phyloP scores from a whole-genome alignment of 768 basidiomycete species.

The Termitomyces sp. region DNA sequence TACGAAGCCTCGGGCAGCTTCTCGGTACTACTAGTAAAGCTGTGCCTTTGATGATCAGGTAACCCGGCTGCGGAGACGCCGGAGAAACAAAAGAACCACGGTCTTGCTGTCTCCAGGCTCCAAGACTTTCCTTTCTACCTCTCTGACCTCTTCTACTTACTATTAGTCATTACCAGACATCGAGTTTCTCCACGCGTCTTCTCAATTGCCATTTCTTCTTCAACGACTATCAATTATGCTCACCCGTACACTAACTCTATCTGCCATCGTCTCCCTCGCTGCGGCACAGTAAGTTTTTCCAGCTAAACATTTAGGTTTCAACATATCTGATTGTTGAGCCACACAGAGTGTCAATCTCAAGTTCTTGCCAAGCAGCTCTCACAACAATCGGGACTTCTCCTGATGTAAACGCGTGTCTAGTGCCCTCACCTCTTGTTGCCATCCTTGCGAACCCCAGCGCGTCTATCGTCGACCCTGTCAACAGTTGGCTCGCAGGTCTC shows the following conservation, averaged over 20 bases:
- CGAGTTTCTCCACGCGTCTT: background rate
- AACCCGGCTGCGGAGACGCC: background rate
- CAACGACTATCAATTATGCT: conserved; percentile 8
- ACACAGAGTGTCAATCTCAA: conserved; percentile 30
- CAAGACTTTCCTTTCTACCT: background rate
- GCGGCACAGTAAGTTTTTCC: conserved; percentile 13
- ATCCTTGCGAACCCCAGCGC: conserved; percentile 29
- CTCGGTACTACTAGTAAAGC: no score
- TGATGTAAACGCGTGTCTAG: conserved; percentile 47
- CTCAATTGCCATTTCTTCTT: background rate
- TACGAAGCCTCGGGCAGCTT: background rate
- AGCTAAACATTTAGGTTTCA: background rate
- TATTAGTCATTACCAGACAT: background rate
- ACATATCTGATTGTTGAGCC: background rate
- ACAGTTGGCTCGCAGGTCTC: conserved; percentile 58
- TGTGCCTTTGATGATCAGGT: background rate
- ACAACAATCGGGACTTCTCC: conserved; percentile 37
- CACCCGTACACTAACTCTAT: conserved; percentile 9
- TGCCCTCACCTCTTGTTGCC: conserved; percentile 39
- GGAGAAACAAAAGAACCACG: background rate
- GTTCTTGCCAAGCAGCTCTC: conserved; percentile 46
- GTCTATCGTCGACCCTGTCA: conserved; percentile 41
- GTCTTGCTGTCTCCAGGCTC: background rate
- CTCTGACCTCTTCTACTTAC: background rate
- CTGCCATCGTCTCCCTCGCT: conserved; percentile 11